Conservation (phyloP, 768 basidiomycete genomes). For the Pholiota microspora region DNA sequence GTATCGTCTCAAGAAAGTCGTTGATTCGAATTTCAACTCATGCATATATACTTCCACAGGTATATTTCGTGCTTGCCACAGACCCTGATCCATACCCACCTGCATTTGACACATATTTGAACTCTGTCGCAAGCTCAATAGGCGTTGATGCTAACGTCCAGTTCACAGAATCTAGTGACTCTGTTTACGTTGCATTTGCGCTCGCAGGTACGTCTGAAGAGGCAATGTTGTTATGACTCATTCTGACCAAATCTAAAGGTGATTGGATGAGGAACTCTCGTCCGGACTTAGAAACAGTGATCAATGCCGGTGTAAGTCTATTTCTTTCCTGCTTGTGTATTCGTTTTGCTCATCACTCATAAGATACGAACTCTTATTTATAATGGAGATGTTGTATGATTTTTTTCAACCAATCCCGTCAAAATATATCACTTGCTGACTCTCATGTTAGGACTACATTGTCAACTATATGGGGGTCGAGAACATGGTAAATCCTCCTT, state of each 20-base stretch:
- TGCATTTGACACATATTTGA: not conserved
- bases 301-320: conserved; percentile 1
- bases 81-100: not conserved
- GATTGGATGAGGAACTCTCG: conserved; percentile 6
- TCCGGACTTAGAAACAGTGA: not conserved
- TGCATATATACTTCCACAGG: not conserved
- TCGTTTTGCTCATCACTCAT: not conserved
- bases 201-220: not conserved
- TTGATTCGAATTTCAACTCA: too few species aligned
- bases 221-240: too few species aligned
- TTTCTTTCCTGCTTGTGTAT: not conserved
- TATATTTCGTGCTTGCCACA: not conserved
- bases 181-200: not conserved
- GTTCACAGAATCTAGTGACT: not conserved
- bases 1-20: too few species aligned
- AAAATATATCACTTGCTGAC: not conserved
- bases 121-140: not conserved
- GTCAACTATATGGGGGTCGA: conserved; percentile 3
- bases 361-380: conserved; percentile 2
- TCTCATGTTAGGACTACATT: not conserved
- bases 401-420: too few species aligned
- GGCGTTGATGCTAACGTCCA: not conserved
- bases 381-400: conserved; percentile 3
- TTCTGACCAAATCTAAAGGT: not conserved
- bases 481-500: not conserved